A percentile compares a stretch with the other conserved stretches of the same genome.
phyloP scores from a whole-genome alignment of 805 yeast genomes.

The Brettanomyces sp. region DNA sequence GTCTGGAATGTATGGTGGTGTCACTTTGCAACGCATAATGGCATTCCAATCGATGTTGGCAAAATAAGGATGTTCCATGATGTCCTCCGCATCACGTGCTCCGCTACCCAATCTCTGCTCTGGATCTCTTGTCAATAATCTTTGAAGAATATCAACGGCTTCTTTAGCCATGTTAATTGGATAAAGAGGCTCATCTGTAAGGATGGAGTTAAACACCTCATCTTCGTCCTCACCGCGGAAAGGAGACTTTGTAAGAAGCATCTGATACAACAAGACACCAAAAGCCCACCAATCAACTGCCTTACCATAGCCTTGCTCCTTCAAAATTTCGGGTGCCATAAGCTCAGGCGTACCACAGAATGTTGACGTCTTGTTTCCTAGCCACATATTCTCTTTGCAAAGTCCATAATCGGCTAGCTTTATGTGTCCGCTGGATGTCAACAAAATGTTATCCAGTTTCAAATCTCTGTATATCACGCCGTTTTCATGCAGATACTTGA shows the following conservation, averaged over 20 bases:
- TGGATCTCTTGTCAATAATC: conserved; percentile 85
- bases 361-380: conserved; percentile 76
- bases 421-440: conserved; percentile 87
- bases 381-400: conserved; percentile 71
- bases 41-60: conserved; percentile 85
- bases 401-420: conserved; percentile 96
- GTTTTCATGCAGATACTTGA: conserved; percentile 88
- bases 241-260: conserved; percentile 94
- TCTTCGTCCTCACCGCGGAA: conserved; percentile 85
- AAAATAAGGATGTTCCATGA: conserved; percentile 94
- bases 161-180: conserved; percentile 97
- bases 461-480: conserved; percentile 95
- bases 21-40: conserved; percentile 56
- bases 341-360: conserved; percentile 99
- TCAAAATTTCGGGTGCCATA: conserved; percentile 97
- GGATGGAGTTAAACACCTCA: conserved; percentile 92
- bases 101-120: conserved; percentile 76
- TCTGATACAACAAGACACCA: conserved; percentile 92
- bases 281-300: conserved; percentile 99
- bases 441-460: conserved; percentile 86
- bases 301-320: conserved; percentile 86
- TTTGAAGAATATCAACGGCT: conserved; percentile 88
- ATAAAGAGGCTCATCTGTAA: conserved; percentile 91
- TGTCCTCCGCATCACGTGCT: conserved; percentile 80
- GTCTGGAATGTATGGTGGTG: conserved; percentile 88